Base-by-base conservation (phyloP, 225 moss, liverwort and hornwort species). In the Polytrichum commune region DNA sequence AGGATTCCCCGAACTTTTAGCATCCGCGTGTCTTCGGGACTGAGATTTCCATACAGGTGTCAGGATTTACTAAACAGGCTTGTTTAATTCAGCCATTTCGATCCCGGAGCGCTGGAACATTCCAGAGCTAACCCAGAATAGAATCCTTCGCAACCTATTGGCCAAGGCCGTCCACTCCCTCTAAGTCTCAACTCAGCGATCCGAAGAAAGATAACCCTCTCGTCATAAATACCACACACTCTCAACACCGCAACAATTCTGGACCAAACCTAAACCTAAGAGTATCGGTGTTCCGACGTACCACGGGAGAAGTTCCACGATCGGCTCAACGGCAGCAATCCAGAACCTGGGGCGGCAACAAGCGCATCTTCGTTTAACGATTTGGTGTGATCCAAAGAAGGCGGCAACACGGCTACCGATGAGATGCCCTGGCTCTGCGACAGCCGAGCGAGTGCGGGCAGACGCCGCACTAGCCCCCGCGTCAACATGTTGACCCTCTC, bases 241-340 rank as follows among this genome's bases (percentile, higher is more conserved):
- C 24, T 62, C 24, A 22, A 62, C 5, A 62, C 61, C 24, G 13
- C 61, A 62, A 62, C 9, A 62, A 62, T 46, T 46, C 3, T 10
- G 46, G 13, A 46, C 46, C 62, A 62, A 46, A 46, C 46, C 46
- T 46, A 38, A 38, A 66, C 16, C 10, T 23, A 29, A 38, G 27
- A 10, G 22, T 5, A 29, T n/a, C 20, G 46, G 4, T 46, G 16
- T 13, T 35, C 13, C 46, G 46, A 13, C 74, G 5, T 76, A 83
- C 86, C 83, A 60, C 74, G 74, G 4, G 76, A 78, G 66, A 83
- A 74, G 70, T 74, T 73, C 80, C 77, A 80, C 64, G 80, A 86
- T 65, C 77, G 79, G 53, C 29, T 23, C 54, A 72, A 72, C 63
- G 77, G 28, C 20, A 20, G 27, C 27, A 66, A 57, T 8, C 68